Evolutionary conservation across 768 basidiomycete species (phyloP), one percentile per base, ranked within the genome.

Genomic region (Auriscalpium microsporum): DNA sequence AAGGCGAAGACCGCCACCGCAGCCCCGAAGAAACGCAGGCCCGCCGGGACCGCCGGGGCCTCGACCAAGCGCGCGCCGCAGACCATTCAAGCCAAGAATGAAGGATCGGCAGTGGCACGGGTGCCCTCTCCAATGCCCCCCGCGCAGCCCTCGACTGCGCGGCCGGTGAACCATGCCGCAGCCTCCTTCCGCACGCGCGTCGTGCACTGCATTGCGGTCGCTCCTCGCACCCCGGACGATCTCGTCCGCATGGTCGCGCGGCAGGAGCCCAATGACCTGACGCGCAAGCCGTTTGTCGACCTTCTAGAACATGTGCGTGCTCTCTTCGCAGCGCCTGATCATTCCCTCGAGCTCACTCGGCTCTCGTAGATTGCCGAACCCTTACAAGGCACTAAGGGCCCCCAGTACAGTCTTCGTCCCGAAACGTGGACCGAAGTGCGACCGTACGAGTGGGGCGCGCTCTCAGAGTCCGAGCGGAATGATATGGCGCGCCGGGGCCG

Each of bases 351-450:
- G 44, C 44, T 40, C 38, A 28, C 36, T 16, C 45, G 16, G 7
- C 50, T 49, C 53, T 56, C 14, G 11, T 38, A 59, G 58, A 58
- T 59, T 40, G 56, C 58, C 42, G 58, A 51, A 19, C 21, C 53
- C 34, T 53, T 23, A 35, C 50, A n/a, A 57, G 50, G 38, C 23
- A 42, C 4, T 36, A 35, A 14, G 8, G 17, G 13, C 23, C 51
- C 36, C 10, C 51, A 17, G 19, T 89, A 83, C 75, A 63, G 69
- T 35, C 78, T 88, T 56, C 85, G 81, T 58, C 69, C 74, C 21
- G 63, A 68, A 17, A 70, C 79, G 3, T 90, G 87, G 86, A 73
- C 73, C 36, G 82, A 89, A 62, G 82, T 88, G 23, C 81, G 84
- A 7, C 87, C 87, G 0, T 82, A 75, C 55, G 83, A 82, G 58